Conservation (phyloP, 441 rosid species). For the Rhodomyrtus psidioides region DNA sequence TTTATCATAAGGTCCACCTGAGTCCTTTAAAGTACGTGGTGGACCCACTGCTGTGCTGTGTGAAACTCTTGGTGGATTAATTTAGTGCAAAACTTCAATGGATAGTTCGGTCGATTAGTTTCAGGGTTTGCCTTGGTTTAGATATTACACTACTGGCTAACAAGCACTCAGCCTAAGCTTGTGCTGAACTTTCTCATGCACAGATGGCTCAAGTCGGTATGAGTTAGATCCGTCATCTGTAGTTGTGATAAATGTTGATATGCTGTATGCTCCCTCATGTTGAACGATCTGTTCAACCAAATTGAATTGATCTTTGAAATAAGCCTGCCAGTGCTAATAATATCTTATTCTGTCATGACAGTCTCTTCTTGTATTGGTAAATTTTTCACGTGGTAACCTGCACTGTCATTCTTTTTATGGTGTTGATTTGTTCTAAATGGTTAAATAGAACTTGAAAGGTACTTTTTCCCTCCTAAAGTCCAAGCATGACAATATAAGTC, state of each 20-base stretch:
- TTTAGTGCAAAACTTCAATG: background rate
- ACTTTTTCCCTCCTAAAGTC: background rate
- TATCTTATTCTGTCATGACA: background rate
- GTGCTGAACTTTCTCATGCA: background rate
- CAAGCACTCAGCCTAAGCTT: background rate
- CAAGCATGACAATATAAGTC: background rate
- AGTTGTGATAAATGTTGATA: background rate
- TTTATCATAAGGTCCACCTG: background rate
- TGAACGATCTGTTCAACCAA: background rate
- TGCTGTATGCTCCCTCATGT: background rate
- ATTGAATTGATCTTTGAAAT: background rate
- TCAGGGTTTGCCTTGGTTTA: background rate
- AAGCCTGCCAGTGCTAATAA: background rate
- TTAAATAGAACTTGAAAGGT: background rate
- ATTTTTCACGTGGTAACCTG: background rate
- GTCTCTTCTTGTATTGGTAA: background rate
- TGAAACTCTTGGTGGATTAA: background rate
- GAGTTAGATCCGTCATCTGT: background rate
- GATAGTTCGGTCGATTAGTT: background rate
- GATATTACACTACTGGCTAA: background rate
- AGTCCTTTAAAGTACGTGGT: background rate
- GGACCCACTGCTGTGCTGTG: background rate
- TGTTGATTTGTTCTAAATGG: background rate
- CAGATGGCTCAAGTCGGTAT: background rate
- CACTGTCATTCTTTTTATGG: background rate